Percentiles rank a stretch among this genome's conserved stretches.
These are phyloP conservation scores for Rhizopogon vesiculosus DNA, from an alignment of 768 basidiomycete species.

Conservation along the genomic window DNA sequence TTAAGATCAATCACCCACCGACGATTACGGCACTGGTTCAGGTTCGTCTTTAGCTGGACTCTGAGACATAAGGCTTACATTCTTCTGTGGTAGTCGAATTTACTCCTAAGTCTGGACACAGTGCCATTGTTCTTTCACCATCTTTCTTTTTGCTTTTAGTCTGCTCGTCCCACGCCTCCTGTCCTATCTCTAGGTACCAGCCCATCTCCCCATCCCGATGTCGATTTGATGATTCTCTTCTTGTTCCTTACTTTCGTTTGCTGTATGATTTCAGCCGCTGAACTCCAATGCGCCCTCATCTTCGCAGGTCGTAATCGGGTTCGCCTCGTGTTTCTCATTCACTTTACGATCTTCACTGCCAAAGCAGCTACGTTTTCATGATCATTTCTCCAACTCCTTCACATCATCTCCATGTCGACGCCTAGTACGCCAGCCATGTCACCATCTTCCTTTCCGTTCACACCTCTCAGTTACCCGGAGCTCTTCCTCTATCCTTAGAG, in stretches of 20 bases:
- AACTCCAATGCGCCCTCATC: background rate
- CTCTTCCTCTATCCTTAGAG: background rate
- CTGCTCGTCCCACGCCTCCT: background rate
- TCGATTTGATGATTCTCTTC: background rate
- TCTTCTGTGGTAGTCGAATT: background rate
- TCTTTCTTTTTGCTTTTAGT: background rate
- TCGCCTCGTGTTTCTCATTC: background rate
- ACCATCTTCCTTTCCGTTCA: background rate
- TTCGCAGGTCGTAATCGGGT: background rate
- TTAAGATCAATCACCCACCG: background rate
- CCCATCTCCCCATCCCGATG: background rate
- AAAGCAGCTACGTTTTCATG: background rate
- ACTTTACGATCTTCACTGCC: background rate
- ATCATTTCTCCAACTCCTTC: background rate
- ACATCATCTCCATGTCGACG: background rate
- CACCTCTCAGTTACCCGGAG: background rate
- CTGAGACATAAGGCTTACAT: background rate
- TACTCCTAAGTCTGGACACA: background rate
- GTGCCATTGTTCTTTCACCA: background rate
- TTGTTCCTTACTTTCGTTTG: background rate
- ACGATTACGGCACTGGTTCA: background rate
- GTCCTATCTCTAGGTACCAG: background rate
- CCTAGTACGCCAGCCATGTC: background rate
- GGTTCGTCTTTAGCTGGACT: background rate
- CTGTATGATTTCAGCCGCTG: background rate